A percentile compares a stretch with the other conserved stretches of the same genome.
These are phyloP conservation scores for Acer yangbiense DNA, from an alignment of 345 rosid species.

Conservation along the genomic window DNA sequence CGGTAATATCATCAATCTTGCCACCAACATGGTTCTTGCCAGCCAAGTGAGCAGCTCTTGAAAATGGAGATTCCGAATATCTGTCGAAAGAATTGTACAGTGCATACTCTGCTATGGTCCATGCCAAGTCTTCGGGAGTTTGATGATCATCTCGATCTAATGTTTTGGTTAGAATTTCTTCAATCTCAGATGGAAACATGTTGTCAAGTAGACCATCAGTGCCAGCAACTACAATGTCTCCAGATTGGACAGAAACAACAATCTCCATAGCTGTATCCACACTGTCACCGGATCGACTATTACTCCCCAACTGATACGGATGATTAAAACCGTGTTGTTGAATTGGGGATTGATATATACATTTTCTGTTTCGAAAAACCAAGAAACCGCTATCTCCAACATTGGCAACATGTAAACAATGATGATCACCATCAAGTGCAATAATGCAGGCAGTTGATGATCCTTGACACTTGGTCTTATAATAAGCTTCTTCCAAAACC, in stretches of 20 bases:
- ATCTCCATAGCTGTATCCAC: neutral
- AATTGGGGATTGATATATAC: conserved; percentile 11
- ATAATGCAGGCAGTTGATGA: conserved; percentile 31
- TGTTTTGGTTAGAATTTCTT: neutral
- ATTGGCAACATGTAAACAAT: conserved; percentile 15
- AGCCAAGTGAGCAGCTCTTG: neutral
- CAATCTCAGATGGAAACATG: neutral
- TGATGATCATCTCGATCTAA: neutral
- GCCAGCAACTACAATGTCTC: conserved; percentile 30
- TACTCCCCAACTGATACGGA: conserved; percentile 23
- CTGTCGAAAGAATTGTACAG: neutral
- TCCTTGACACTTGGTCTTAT: conserved; percentile 10
- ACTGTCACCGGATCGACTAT: neutral
- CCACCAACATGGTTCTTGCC: conserved; percentile 8
- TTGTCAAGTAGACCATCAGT: conserved; percentile 36
- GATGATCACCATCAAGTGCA: neutral
- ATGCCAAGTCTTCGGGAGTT: neutral
- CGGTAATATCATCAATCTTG: conserved; percentile 32
- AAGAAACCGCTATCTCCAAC: conserved; percentile 26
- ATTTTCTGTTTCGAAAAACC: too few relatives aligned
- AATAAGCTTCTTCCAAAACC: conserved; percentile 18
- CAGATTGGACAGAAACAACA: neutral
- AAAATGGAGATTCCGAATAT: conserved; percentile 17
- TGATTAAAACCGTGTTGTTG: conserved; percentile 24
- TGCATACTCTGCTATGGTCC: neutral